Conservation (phyloP, 805 yeast genomes). For the Hanseniaspora jakobsenii region DNA sequence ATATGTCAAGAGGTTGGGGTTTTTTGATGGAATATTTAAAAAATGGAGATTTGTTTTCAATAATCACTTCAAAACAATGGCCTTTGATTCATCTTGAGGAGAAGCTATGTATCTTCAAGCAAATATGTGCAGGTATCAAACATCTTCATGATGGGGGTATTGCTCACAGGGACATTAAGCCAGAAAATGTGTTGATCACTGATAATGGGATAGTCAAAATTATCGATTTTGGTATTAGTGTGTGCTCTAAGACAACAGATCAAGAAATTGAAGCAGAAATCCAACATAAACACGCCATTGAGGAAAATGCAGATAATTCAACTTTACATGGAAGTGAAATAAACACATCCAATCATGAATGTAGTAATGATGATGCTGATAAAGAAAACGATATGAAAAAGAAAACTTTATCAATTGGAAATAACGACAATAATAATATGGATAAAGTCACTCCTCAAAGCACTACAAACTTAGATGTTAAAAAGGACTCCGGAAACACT, state of each 20-base stretch:
- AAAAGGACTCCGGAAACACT: not conserved
- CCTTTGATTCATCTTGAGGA: constrained; percentile 39
- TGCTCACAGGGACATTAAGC: constrained; percentile 64
- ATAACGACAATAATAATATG: not conserved
- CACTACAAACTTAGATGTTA: not conserved
- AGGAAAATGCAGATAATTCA: not conserved
- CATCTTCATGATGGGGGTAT: constrained; percentile 54
- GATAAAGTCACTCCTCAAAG: not conserved
- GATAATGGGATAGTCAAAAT: constrained; percentile 50
- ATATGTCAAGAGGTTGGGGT: constrained; percentile 62
- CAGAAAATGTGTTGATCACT: constrained; percentile 57
- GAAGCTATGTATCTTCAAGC: constrained; percentile 57
- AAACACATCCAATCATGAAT: too few relatives aligned
- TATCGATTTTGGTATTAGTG: constrained; percentile 66
- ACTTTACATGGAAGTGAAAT: too few relatives aligned
- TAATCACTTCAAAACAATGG: constrained; percentile 51
- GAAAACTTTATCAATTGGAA: too few relatives aligned
- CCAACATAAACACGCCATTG: not conserved
- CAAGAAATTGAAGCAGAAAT: constrained; percentile 23
- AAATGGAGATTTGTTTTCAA: constrained; percentile 49
- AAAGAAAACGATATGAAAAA: not conserved
- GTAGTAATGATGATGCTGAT: not conserved
- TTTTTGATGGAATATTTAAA: constrained; percentile 52
- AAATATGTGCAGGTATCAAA: constrained; percentile 47
- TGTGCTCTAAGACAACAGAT: not conserved